Evolutionary conservation across 164 flowering plant genomes (phyloP), one percentile per base, ranked within the genome.

Genomic region (Magnolia changhungtana): DNA sequence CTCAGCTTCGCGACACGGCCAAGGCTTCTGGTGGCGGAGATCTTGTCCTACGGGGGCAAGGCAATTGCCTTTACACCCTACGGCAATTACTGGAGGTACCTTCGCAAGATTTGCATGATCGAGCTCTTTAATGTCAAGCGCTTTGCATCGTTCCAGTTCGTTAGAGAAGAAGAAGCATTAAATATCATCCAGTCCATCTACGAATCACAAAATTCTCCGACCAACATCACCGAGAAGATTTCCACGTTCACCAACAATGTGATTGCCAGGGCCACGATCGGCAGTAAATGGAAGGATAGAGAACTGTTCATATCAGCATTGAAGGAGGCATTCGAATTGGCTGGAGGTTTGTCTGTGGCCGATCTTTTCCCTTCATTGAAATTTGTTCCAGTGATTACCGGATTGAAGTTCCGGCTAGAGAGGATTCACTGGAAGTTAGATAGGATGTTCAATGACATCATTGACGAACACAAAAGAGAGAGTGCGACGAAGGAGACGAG

Each of bases 241-340:
- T 73, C n/a, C 50, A 49, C 82, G 1, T 69, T 75, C n/a, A 77
- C 67, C 2, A 79, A 69, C 68, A 66, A 68, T 8, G 67, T 86
- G 3, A 72, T 76, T 23, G 74, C 85, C 1, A 82, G 82, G 20
- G 84, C 81, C 1, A 87, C 86, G 0, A 83, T 88, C 75, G 88
- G 91, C 0, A 77, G 74, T 59, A 85, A 69, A 52, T 77, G 78
- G 67, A 72, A 78, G 50, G 82, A 81, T 4, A 81, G 81, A 19
- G 85, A 85, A 11, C 14, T 31, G 45, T 86, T 88, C 74, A 13
- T 78, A n/a, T 67, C 81, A 1, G 21, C 69, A 13, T 31, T 78
- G 0, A 21, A 61, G 61, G 82, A 80, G 74, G 31, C 37, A 5
- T 4, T 73, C 0, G 29, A 70, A 45, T 8, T 77, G 18, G 24